Conservation (phyloP, 306 rosid genomes). For the cucumber (Cucumis sativus) region DNA sequence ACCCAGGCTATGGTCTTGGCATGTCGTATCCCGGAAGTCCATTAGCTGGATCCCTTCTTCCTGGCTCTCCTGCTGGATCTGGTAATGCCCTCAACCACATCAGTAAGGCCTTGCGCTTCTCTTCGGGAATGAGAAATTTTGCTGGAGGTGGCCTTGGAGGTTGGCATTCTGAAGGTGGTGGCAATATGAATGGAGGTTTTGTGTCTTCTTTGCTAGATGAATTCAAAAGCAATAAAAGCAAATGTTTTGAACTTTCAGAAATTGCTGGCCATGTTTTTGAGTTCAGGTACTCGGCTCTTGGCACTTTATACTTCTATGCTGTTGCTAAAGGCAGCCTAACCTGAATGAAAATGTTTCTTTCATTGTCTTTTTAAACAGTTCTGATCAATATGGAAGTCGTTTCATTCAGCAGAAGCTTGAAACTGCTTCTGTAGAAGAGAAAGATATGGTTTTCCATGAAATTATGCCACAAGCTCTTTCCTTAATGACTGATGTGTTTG, state of each 20-base stretch:
- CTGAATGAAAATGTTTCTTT: background rate
- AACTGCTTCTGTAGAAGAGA: conserved; percentile 75
- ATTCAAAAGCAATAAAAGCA: conserved; percentile 77
- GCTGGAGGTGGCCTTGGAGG: conserved; percentile 62
- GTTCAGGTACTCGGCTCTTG: conserved; percentile 43
- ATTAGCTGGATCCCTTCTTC: conserved; percentile 44
- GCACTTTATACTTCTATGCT: background rate
- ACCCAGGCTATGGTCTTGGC: conserved; percentile 56
- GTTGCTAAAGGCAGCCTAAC: background rate
- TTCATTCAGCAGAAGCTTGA: conserved; percentile 94
- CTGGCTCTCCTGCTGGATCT: conserved; percentile 68
- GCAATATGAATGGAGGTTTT: conserved; percentile 58
- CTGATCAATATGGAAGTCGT: conserved; percentile 92
- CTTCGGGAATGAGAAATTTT: conserved; percentile 79
- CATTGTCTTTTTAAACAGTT: conserved; percentile 31
- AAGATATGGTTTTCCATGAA: conserved; percentile 86
- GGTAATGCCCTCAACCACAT: conserved; percentile 73
- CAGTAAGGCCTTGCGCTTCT: conserved; percentile 58
- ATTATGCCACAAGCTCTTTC: conserved; percentile 89
- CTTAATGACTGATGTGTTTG: conserved; percentile 92
- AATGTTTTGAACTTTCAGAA: conserved; percentile 78
- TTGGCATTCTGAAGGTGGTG: conserved; percentile 65
- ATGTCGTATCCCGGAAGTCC: conserved; percentile 82
- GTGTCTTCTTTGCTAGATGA: conserved; percentile 78
- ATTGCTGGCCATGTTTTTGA: conserved; percentile 61